Percentiles rank a stretch among this genome's conserved stretches.
Conservation (phyloP, 2,329 filamentous ascomycete genomes). For the Rhexocercosporidium sp. region DNA sequence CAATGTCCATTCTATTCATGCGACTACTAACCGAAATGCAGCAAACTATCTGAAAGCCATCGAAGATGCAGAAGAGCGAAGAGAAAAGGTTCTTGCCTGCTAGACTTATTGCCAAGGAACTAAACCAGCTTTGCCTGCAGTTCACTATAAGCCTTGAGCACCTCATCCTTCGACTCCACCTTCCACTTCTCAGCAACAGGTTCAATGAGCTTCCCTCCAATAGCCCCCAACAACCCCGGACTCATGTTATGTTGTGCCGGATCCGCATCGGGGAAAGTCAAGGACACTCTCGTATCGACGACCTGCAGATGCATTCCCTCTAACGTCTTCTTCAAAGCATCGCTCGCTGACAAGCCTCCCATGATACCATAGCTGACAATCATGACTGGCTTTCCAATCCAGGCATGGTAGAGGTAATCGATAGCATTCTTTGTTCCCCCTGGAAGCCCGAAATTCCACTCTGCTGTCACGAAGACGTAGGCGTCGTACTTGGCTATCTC, state of each 20-base stretch:
- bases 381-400: slow-evolving; percentile 57
- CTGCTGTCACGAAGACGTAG: slow-evolving; percentile 55
- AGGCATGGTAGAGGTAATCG: slow-evolving; percentile 65
- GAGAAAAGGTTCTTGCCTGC: not conserved
- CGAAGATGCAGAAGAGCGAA: slow-evolving; percentile 10
- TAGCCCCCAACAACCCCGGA: slow-evolving; percentile 16
- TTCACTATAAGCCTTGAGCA: slow-evolving; percentile 28
- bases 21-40: not conserved
- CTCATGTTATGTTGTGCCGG: slow-evolving; percentile 18
- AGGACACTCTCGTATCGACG: slow-evolving; percentile 41
- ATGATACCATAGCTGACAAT: slow-evolving; percentile 60
- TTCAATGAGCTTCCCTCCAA: slow-evolving; percentile 25
- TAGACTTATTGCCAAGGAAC: not conserved
- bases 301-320: slow-evolving; percentile 41
- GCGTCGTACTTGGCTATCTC: slow-evolving; percentile 51
- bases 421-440: slow-evolving; percentile 65
- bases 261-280: slow-evolving; percentile 38
- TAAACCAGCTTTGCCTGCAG: slow-evolving; percentile 20
- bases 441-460: slow-evolving; percentile 62
- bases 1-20: too few relatives aligned
- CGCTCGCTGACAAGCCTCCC: slow-evolving; percentile 46
- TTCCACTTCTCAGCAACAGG: slow-evolving; percentile 16
- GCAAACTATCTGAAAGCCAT: slow-evolving; percentile 14
- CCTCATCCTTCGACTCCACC: slow-evolving; percentile 21
- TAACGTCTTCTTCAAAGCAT: slow-evolving; percentile 39